Conservation (phyloP, 192 early-diverging fungal genomes). For the Paraglomus brasilianum region DNA sequence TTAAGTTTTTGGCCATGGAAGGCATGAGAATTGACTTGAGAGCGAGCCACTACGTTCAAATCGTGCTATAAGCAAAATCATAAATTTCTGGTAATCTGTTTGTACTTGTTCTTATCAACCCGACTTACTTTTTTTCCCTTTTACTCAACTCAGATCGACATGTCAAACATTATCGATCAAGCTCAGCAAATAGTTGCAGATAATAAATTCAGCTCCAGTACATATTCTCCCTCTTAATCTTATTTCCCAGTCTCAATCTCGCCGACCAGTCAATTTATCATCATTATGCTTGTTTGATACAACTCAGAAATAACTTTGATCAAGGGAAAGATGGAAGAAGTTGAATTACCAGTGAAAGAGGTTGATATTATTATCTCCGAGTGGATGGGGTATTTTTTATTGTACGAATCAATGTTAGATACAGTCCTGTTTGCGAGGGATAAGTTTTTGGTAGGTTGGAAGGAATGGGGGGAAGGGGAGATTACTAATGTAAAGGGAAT, state of each 20-base stretch:
- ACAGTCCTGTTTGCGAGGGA: slow-evolving; percentile 83
- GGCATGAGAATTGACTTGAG: not conserved
- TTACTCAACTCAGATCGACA: slow-evolving; percentile 76
- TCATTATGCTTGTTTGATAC: slow-evolving; percentile 16
- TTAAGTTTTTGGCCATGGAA: not conserved
- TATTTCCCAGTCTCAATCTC: slow-evolving; percentile 12
- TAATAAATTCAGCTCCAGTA: slow-evolving; percentile 68
- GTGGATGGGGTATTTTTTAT: slow-evolving; percentile 93
- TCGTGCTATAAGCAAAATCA: no score
- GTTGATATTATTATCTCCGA: slow-evolving; percentile 90
- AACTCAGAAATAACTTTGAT: slow-evolving; percentile 49
- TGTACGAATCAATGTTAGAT: slow-evolving; percentile 92
- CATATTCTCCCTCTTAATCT: slow-evolving; percentile 4
- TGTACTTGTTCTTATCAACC: not conserved
- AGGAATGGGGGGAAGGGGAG: not conserved
- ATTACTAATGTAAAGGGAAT: not conserved
- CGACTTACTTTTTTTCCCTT: slow-evolving; percentile 31
- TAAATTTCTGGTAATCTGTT: slow-evolving; percentile 6
- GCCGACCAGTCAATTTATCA: slow-evolving; percentile 1
- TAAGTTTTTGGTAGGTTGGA: slow-evolving; percentile 57
- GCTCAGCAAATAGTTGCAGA: slow-evolving; percentile 72
- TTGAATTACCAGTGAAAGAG: slow-evolving; percentile 66
- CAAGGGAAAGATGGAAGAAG: slow-evolving; percentile 79
- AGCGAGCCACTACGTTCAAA: not conserved
- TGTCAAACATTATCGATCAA: slow-evolving; percentile 82